Conservation (phyloP, 208 protist genomes). For the Acanthamoeba triangularis region DNA sequence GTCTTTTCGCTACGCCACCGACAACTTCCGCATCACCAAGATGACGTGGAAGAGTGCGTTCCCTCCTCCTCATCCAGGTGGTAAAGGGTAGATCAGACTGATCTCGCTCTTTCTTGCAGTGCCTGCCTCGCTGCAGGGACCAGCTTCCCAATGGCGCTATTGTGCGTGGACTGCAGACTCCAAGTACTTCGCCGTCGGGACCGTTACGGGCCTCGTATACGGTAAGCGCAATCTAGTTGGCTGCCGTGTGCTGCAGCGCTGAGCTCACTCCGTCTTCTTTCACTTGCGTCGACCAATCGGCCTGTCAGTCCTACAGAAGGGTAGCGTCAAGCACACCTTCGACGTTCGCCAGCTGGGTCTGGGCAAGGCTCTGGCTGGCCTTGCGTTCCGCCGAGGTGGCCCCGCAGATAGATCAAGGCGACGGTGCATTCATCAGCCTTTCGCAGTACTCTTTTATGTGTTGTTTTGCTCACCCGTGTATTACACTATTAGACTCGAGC, state of each 20-base stretch:
- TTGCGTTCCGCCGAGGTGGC: constrained; percentile 21
- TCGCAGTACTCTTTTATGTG: not conserved
- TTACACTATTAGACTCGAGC: not conserved
- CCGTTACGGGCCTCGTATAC: constrained; percentile 15
- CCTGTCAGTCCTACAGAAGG: constrained; percentile 3
- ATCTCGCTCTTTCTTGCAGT: not conserved
- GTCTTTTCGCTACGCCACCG: constrained; percentile 63
- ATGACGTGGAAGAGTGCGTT: constrained; percentile 17
- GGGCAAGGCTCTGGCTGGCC: constrained; percentile 17
- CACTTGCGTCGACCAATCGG: not conserved
- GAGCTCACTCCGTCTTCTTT: not conserved
- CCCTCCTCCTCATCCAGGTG: too few relatives aligned
- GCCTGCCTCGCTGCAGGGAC: not conserved
- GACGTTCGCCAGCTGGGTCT: constrained; percentile 7
- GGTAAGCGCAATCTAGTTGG: not conserved
- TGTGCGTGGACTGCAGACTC: constrained; percentile 39
- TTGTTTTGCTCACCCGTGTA: not conserved
- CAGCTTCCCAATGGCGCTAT: constrained; percentile 43
- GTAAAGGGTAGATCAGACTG: not conserved
- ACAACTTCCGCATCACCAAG: constrained; percentile 74
- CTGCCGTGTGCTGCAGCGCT: not conserved
- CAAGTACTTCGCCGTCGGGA: constrained; percentile 36
- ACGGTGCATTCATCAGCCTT: not conserved
- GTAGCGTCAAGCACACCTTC: constrained; percentile 4
- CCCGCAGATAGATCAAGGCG: not conserved